phyloP scores from a whole-genome alignment of 2,329 filamentous ascomycete species.

The Diaporthe sp. region DNA sequence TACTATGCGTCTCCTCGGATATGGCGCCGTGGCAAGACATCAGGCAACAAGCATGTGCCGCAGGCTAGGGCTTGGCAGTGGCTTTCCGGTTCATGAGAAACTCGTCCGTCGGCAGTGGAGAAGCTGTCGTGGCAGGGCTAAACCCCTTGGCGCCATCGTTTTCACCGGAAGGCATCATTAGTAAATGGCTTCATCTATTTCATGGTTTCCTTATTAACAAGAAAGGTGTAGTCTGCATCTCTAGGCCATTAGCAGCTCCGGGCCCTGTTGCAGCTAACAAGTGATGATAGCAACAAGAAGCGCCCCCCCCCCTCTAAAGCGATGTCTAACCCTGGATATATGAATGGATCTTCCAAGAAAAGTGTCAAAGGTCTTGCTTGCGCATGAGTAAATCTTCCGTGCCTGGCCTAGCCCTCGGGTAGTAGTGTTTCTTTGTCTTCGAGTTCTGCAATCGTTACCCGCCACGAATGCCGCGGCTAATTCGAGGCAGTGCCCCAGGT shows the following conservation, averaged over 20 bases:
- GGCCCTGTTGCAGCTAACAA: conserved; percentile 26
- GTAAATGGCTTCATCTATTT: conserved; percentile 19
- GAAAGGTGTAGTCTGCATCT: conserved; percentile 14
- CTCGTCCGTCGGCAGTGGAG: no score
- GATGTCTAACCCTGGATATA: conserved; percentile 38
- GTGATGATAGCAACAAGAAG: conserved; percentile 37
- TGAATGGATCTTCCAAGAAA: conserved; percentile 38
- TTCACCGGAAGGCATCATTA: neutral
- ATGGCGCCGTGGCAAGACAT: neutral
- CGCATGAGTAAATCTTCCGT: conserved; percentile 20
- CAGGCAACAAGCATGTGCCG: neutral
- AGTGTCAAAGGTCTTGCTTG: conserved; percentile 14
- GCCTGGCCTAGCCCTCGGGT: neutral
- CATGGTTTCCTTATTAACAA: conserved; percentile 1
- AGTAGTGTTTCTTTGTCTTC: neutral
- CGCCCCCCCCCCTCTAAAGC: conserved; percentile 30
- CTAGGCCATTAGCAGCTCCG: neutral
- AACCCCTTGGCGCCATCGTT: neutral
- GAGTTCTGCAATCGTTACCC: neutral
- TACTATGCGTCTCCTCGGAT: neutral
- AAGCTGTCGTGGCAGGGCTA: neutral
- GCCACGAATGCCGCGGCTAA: neutral
- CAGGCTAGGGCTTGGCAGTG: neutral
- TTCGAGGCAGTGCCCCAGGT: neutral
- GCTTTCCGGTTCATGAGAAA: neutral